phyloP scores from a whole-genome alignment of 495 filamentous ascomycete species.

The Aspergillus ellipticus region DNA sequence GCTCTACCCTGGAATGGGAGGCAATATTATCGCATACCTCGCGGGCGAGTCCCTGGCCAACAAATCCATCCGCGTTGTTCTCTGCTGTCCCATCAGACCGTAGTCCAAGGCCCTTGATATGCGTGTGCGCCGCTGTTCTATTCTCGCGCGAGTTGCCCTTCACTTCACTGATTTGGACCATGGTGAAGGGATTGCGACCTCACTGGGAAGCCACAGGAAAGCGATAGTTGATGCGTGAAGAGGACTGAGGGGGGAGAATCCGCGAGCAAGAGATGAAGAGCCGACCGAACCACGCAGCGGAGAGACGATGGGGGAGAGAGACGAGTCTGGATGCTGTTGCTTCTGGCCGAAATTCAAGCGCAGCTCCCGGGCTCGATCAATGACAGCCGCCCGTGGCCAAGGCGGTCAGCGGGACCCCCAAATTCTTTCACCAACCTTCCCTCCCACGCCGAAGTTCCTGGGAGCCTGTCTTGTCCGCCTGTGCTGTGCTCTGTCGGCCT shows the following conservation, averaged over 20 bases:
- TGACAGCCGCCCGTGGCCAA: constrained; percentile 25
- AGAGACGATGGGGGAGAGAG: not conserved
- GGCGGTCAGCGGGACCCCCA: constrained; percentile 39
- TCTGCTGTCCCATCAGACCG: constrained; percentile 79
- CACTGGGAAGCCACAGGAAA: constrained; percentile 19
- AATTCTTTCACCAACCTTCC: constrained; percentile 34
- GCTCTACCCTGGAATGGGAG: not conserved
- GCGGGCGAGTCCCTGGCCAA: constrained; percentile 82
- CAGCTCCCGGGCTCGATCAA: constrained; percentile 34
- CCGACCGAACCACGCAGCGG: constrained; percentile 15
- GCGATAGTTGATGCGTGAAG: not conserved
- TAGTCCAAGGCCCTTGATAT: constrained; percentile 91
- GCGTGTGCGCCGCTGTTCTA: constrained; percentile 91
- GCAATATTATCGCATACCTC: constrained; percentile 53
- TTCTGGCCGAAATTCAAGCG: constrained; percentile 36
- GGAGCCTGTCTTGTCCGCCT: not conserved
- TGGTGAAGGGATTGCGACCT: constrained; percentile 40
- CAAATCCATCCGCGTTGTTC: constrained; percentile 70
- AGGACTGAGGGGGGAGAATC: not conserved
- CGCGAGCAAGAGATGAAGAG: constrained; percentile 6
- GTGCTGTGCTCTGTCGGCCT: not conserved
- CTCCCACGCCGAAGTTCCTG: not conserved
- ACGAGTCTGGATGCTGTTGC: constrained; percentile 15
- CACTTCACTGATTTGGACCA: constrained; percentile 96
- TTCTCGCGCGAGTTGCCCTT: constrained; percentile 94